Evolutionary conservation across 1,284 basidiomycete genomes (phyloP), one percentile per base, ranked within the genome.

Genomic region (Ustilago trichophora): DNA sequence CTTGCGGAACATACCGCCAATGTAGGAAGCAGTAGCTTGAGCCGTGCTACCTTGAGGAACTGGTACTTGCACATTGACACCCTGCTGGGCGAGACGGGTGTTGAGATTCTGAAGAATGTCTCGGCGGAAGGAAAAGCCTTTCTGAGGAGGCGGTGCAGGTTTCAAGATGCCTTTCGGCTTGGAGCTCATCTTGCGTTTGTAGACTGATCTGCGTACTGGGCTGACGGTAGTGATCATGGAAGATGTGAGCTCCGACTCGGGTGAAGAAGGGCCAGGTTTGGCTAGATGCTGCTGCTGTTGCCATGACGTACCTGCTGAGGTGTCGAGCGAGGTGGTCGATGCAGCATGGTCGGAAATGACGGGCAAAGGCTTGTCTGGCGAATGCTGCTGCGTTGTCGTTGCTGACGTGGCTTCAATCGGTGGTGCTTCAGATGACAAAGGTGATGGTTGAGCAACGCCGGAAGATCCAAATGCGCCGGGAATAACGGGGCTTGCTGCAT

Each of bases 101-200:
- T 80, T 80, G 50, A 80, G 60, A 41, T 53, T 68, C 37, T 78
- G 73, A 8, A 79, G 54, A 19, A 78, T 71, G 37, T 78, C 77
- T 37, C 74, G 46, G 18, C 76, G 75, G 51, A 73, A 69, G 38
- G 72, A 76, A 36, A 78, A 78, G 42, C 72, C 57, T 43, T 78
- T 72, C 25, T 62, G 64, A n/a, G 65, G 75, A 18, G 62, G 64
- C 8, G 75, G 64, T 9, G 72, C 67, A 13, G 77, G 68, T 29
- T 78, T 78, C 43, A 80, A 55, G 48, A 80, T 78, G 13, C 75
- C 73, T 27, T 70, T 70, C 29, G 60, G 67, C 15, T 56, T 52
- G 27, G 41, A 48, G 45, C 42, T 49, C 56, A 55, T 45, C 35
- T 64, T 64, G 44, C 55, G 55, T 38, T 70, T 70, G 60, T 70